phyloP scores from a whole-genome alignment of 225 moss, liverwort and hornwort species.

The Polytrichum commune region DNA sequence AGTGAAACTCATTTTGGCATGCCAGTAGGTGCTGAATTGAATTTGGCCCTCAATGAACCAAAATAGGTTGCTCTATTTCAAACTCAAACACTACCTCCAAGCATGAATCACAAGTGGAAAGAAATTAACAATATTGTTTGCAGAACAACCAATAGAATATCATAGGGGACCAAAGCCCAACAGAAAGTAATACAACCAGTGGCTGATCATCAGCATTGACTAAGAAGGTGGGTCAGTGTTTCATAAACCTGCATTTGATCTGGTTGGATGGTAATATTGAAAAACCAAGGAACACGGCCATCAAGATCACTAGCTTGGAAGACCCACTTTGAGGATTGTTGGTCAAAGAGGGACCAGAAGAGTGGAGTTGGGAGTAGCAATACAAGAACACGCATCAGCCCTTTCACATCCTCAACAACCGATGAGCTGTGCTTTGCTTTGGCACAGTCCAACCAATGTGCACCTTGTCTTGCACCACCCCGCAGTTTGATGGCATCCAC shows the following conservation, averaged over 20 bases:
- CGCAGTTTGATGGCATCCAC: conserved; percentile 61
- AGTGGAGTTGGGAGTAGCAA: conserved; percentile 76
- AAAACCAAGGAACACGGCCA: conserved; percentile 63
- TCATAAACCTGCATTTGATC: conserved; percentile 92
- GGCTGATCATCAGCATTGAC: too few species aligned
- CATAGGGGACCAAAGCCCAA: too few species aligned
- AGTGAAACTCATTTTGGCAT: too few species aligned
- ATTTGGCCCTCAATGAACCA: too few species aligned
- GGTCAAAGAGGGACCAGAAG: conserved; percentile 92
- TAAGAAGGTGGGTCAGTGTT: background rate
- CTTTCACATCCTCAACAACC: conserved; percentile 84
- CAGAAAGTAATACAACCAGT: too few species aligned
- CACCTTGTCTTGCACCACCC: conserved; percentile 10
- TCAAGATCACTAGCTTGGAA: conserved; percentile 73
- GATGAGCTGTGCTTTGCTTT: conserved; percentile 54
- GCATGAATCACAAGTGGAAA: too few species aligned
- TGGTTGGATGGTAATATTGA: conserved; percentile 60
- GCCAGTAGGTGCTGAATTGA: too few species aligned
- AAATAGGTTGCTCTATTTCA: too few species aligned
- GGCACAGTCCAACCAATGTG: conserved; percentile 78
- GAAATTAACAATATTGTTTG: too few species aligned
- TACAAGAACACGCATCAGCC: conserved; percentile 69
- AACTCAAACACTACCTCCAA: too few species aligned
- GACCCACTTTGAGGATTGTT: conserved; percentile 96
- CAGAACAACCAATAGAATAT: too few species aligned